phyloP scores from a whole-genome alignment of 257 asterid species.

The Handroanthus guayacan region DNA sequence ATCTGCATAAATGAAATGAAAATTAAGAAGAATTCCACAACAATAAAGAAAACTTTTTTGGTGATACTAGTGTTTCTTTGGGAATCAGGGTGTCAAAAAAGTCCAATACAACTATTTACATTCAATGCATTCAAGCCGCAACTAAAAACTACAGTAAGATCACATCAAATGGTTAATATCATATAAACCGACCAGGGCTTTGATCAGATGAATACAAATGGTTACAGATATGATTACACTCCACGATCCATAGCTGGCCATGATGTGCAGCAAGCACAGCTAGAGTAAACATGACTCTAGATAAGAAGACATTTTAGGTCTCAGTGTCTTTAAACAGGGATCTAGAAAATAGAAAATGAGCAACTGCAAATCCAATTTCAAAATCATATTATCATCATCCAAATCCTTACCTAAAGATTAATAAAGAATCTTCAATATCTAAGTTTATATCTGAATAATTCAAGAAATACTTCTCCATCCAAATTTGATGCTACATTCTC shows the following conservation, averaged over 20 bases:
- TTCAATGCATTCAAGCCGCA: slow-evolving; percentile 3
- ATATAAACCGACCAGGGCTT: neutral
- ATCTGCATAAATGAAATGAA: slow-evolving; percentile 63
- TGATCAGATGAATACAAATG: neutral
- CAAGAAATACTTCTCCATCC: neutral
- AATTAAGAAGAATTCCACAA: slow-evolving; percentile 1
- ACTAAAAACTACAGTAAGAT: neutral
- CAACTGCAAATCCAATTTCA: neutral
- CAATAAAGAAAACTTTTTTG: neutral
- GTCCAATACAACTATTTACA: neutral
- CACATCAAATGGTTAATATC: neutral
- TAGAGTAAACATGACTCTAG: neutral
- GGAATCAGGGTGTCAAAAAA: slow-evolving; percentile 22
- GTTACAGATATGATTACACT: neutral
- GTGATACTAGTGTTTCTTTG: slow-evolving; percentile 9
- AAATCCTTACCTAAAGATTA: neutral
- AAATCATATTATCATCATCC: neutral
- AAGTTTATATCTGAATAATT: neutral
- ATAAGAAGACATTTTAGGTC: neutral
- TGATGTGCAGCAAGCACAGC: neutral
- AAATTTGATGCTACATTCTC: neutral
- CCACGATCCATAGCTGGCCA: neutral
- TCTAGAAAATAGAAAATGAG: neutral
- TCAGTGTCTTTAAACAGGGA: neutral
- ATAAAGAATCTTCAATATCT: neutral